Base-by-base conservation (phyloP, 345 rosid species). In the Euphorbia pulcherrima region DNA sequence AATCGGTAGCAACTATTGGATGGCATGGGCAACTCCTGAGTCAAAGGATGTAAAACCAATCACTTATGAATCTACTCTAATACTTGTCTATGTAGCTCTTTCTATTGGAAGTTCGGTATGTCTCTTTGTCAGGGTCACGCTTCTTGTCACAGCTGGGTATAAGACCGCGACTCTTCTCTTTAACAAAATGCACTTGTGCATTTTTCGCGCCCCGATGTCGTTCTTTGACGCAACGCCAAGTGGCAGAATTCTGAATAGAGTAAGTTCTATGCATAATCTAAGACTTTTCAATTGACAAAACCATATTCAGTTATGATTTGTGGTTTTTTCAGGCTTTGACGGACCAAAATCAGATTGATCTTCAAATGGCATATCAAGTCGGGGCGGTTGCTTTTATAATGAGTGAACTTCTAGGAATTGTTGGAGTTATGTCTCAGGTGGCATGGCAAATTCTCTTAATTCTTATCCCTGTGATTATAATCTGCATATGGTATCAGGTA, bases 401-500 rank as follows among this genome's bases (percentile, higher is more conserved):
- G 62, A 88, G 88, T 75, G 88, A 79, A 68, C 89, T 92, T 47
- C 60, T 83, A 12, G 92, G 89, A 58, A 78, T 85, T 70, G 80
- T 90, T 62, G 90, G 73, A 26, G 88, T 92, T 66, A 86, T 88
- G 90, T 87, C 92, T 67, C 91, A 87, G 74, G 95, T 81, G 72
- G 85, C 91, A 17, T 92, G 97, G 95, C 87, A 86, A 74, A 79
- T 92, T 58, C 87, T 92, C 68, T 58, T 90, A 13, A 75, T 85
- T 62, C 86, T 88, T 67, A 81, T 92, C 61, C 98, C 97, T 7
- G 84, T 85, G 40, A 72, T 82, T 75, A 71, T 88, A 26, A 59
- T 71, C 64, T 85, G 84, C 74, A 68, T 90, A 64, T 88, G 88
- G 95, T 88, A 84, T 74, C 92, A 88, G 95, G 98, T 90, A 83